Base-by-base conservation (phyloP, 108 stramenopile species). In the Seminavis robusta region DNA sequence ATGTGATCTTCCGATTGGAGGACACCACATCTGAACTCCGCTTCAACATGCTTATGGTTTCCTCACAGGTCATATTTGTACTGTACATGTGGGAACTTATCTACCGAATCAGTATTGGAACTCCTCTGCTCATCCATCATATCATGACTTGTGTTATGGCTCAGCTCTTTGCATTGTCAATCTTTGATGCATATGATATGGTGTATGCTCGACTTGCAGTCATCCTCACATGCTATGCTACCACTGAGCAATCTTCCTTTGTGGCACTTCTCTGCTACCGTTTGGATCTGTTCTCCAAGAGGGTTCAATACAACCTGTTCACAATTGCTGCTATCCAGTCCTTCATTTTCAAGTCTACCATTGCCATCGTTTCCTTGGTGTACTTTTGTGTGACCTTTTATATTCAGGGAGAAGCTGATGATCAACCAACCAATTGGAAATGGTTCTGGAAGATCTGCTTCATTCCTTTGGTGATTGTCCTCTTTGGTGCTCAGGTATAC, bases 81-180 rank as follows among this genome's bases (percentile, higher is more conserved):
- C 40, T 56, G 3, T 42, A 42, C 16, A 37, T 41, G 20, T 56
- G 55, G 55, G 55, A 56, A 56, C 11, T 56, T 7, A 6, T 40
- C 23, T 56, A 56, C 33, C 55, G 55, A 19, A 21, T 42, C 25
- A 36, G 25, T 17, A 43, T 56, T 27, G 55, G 55, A 23, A 42
- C 17, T 16, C 55, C 55, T 16, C 21, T 56, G 24, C 27, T 56
- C 20, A 6, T 56, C 4, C 55, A 56, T 43, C 55, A 56, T 16
- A 11, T 36, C n/a, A 10, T 56, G 17, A 56, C 55, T 8, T 13
- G 41, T 41, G 5, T 56, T 8, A 25, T 56, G 29, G 10, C 29
- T 4, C 55, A 56, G 21, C n/a, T n/a, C n/a, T 17, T 27, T 15
- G 13, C 33, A 7, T 10, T 16, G 37, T 4, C 55, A 4, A 21